A percentile compares a stretch with the other conserved stretches of the same genome.
Evolutionary conservation across 1,284 basidiomycete genomes (phyloP).

Genomic region (Puccinia horiana): DNA sequence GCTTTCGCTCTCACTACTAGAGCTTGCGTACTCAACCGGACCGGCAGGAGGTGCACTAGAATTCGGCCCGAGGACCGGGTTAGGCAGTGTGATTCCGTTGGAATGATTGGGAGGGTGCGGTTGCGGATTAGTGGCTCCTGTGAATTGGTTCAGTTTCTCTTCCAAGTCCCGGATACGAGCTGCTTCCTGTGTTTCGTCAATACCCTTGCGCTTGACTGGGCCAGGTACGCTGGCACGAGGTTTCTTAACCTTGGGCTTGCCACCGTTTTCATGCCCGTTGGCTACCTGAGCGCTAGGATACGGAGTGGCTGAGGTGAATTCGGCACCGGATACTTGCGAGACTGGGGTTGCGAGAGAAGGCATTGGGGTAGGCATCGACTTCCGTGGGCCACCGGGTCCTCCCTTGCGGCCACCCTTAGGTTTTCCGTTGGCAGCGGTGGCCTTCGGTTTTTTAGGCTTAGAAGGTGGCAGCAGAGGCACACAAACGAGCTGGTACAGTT

Average conservation of each 20-base stretch:
- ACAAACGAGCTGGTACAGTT: conserved; percentile 90
- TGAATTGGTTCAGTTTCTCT: conserved; percentile 16
- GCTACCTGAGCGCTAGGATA: neutral
- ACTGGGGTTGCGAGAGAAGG: neutral
- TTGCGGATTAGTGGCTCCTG: neutral
- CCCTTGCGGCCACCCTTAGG: neutral
- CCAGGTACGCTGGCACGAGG: conserved; percentile 21
- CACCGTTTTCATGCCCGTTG: neutral
- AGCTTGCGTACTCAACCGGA: conserved; percentile 44
- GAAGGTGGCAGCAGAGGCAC: conserved; percentile 63
- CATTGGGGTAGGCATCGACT: neutral
- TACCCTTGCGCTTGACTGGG: conserved; percentile 22
- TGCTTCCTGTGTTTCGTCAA: conserved; percentile 35
- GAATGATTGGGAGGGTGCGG: neutral
- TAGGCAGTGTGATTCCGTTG: neutral
- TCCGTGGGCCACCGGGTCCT: conserved; percentile 8
- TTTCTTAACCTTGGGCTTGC: conserved; percentile 28
- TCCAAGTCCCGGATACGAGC: conserved; percentile 22
- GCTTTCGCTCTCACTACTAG: conserved; percentile 47
- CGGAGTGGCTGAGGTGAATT: neutral
- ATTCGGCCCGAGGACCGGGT: neutral
- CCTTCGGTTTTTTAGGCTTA: conserved; percentile 29
- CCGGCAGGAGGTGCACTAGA: conserved; percentile 31
- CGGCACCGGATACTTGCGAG: neutral
- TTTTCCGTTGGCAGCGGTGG: conserved; percentile 23